phyloP scores from a whole-genome alignment of 2,329 filamentous ascomycete species.

The Cyanodermella asteris region DNA sequence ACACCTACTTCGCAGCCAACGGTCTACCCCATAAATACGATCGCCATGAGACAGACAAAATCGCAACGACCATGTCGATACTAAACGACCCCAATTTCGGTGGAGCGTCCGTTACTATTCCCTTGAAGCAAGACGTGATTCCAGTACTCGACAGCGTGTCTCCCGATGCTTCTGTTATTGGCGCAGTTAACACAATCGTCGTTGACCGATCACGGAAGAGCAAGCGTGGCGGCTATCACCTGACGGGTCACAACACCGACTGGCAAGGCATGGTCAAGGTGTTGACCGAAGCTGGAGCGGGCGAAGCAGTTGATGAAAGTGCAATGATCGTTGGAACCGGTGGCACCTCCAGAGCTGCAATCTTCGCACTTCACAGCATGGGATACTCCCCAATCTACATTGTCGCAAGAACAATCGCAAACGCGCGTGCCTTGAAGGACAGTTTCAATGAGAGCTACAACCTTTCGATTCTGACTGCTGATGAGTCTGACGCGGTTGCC shows the following conservation, averaged over 20 bases:
- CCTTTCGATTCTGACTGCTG: slow-evolving; percentile 38
- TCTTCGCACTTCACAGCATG: slow-evolving; percentile 69
- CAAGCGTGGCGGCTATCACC: slow-evolving; percentile 21
- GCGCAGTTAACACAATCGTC: slow-evolving; percentile 86
- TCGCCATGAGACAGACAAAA: slow-evolving; percentile 49
- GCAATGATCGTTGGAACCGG: slow-evolving; percentile 78
- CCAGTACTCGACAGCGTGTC: slow-evolving; percentile 59
- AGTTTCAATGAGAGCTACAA: slow-evolving; percentile 57
- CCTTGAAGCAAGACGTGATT: slow-evolving; percentile 78
- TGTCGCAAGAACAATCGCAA: slow-evolving; percentile 51
- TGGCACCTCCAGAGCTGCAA: slow-evolving; percentile 75
- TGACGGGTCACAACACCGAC: slow-evolving; percentile 84
- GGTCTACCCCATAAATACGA: slow-evolving; percentile 74
- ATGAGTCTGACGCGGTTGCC: slow-evolving; percentile 13
- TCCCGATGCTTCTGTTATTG: slow-evolving; percentile 58
- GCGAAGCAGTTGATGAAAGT: slow-evolving; percentile 22
- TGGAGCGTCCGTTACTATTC: slow-evolving; percentile 87
- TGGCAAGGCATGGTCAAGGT: slow-evolving; percentile 80
- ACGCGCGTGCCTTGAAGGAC: slow-evolving; percentile 43
- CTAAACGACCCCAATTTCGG: slow-evolving; percentile 60
- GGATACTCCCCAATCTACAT: slow-evolving; percentile 74
- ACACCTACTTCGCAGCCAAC: slow-evolving; percentile 51
- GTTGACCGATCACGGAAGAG: slow-evolving; percentile 21
- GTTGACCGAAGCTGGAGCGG: slow-evolving; percentile 46
- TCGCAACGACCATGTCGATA: slow-evolving; percentile 36